Evolutionary conservation across 176 grass and related monocot species (phyloP).

Genomic region (Aegilops umbellulata): DNA sequence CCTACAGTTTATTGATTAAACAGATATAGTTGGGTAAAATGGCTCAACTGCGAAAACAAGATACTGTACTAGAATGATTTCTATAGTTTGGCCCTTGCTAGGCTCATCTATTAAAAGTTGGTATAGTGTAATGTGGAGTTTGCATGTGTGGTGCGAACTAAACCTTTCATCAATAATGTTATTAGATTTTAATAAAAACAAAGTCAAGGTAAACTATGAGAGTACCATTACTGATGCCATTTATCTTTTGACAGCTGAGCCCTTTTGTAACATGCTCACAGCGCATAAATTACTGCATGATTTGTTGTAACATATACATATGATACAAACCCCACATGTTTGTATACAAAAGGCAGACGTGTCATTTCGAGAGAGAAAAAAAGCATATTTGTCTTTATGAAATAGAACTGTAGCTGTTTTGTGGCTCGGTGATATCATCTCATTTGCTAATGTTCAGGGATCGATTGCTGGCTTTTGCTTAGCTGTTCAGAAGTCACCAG

Average conservation of each 20-base stretch:
- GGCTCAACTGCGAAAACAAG: background rate
- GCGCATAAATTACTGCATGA: background rate
- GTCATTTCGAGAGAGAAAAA: background rate
- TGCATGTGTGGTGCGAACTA: too few relatives aligned
- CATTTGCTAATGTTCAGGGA: slow-evolving; percentile 46
- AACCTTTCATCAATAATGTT: background rate
- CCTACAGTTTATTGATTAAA: background rate
- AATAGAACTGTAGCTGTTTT: slow-evolving; percentile 5
- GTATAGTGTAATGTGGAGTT: background rate
- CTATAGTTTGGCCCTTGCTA: background rate
- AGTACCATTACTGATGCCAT: background rate
- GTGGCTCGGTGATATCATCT: background rate
- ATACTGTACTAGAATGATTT: background rate
- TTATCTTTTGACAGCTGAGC: background rate
- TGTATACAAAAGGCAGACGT: background rate
- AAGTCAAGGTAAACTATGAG: background rate
- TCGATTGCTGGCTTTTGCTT: slow-evolving; percentile 59
- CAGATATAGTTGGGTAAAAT: background rate
- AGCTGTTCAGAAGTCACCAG: slow-evolving; percentile 57
- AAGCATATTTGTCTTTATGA: background rate
- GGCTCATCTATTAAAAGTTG: background rate
- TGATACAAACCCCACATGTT: background rate
- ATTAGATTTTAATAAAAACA: background rate
- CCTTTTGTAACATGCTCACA: background rate
- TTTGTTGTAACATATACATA: background rate